Conservation (phyloP, 2,329 filamentous ascomycete genomes). For the Trichoderma simmonsii region DNA sequence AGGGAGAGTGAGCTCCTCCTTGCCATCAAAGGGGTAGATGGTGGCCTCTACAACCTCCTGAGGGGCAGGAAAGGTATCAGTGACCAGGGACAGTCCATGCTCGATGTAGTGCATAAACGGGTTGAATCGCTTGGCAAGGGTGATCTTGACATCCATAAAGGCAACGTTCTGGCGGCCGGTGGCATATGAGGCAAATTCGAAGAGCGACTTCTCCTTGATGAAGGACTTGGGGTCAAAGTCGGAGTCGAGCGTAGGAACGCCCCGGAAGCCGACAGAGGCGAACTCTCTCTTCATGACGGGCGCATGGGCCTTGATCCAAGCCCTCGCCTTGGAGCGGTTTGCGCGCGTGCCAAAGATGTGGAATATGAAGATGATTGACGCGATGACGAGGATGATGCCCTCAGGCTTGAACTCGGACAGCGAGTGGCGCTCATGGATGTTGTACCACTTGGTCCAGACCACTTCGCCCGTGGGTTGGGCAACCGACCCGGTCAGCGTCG, state of each 20-base stretch:
- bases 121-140: slow-evolving; percentile 83
- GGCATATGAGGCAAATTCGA: slow-evolving; percentile 83
- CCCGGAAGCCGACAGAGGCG: slow-evolving; percentile 77
- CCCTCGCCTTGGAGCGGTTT: slow-evolving; percentile 76
- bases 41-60: slow-evolving; percentile 72
- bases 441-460: slow-evolving; percentile 94
- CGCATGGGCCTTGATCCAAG: slow-evolving; percentile 75
- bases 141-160: slow-evolving; percentile 82
- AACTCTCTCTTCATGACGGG: slow-evolving; percentile 76
- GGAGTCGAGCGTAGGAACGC: slow-evolving; percentile 49
- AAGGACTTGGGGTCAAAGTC: slow-evolving; percentile 43
- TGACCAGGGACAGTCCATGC: slow-evolving; percentile 67
- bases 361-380: slow-evolving; percentile 70
- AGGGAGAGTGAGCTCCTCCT: slow-evolving; percentile 75
- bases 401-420: slow-evolving; percentile 84
- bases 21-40: slow-evolving; percentile 87
- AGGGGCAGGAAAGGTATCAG: slow-evolving; percentile 70
- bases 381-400: slow-evolving; percentile 72
- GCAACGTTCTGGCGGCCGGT: slow-evolving; percentile 91
- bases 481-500: slow-evolving; percentile 44
- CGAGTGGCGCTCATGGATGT: slow-evolving; percentile 85
- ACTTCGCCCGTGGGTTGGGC: slow-evolving; percentile 43
- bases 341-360: slow-evolving; percentile 77
- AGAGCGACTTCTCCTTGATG: slow-evolving; percentile 81
- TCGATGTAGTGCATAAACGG: slow-evolving; percentile 64